phyloP scores from a whole-genome alignment of 2,329 filamentous ascomycete species.

The Colletotrichum camelliae region DNA sequence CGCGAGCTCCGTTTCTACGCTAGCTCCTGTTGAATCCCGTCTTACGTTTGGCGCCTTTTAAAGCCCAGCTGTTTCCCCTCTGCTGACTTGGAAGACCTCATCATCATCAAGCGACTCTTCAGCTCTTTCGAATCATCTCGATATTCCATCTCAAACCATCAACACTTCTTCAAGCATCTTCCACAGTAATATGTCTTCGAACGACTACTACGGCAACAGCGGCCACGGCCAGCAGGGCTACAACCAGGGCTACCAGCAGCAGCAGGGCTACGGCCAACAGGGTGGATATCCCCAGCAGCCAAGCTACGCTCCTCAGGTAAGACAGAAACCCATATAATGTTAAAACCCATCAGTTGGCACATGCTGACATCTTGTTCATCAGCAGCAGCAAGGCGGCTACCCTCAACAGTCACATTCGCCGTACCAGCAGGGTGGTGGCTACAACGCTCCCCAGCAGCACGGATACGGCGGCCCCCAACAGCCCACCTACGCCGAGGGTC shows the following conservation, averaged over 20 bases:
- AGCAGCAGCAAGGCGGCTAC: slow-evolving; percentile 22
- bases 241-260: slow-evolving; percentile 19
- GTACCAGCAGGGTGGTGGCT: slow-evolving; percentile 23
- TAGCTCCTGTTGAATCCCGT: background rate
- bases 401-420: slow-evolving; percentile 23
- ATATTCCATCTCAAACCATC: background rate
- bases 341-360: background rate
- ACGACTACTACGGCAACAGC: slow-evolving; percentile 42
- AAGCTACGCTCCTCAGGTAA: slow-evolving; percentile 29
- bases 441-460: slow-evolving; percentile 22
- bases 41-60: background rate
- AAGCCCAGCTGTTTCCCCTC: background rate
- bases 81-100: background rate
- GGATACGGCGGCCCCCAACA: slow-evolving; percentile 21
- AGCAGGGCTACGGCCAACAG: slow-evolving; percentile 26
- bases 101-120: background rate
- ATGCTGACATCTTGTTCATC: background rate
- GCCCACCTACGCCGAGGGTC: slow-evolving; percentile 13
- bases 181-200: slow-evolving; percentile 36
- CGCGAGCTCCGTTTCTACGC: slow-evolving; percentile 3
- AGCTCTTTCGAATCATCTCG: background rate
- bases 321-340: background rate
- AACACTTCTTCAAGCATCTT: background rate
- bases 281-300: slow-evolving; percentile 29
- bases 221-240: slow-evolving; percentile 22